Conservation (phyloP, 345 rosid genomes). For the Eucalyptus caleyi region DNA sequence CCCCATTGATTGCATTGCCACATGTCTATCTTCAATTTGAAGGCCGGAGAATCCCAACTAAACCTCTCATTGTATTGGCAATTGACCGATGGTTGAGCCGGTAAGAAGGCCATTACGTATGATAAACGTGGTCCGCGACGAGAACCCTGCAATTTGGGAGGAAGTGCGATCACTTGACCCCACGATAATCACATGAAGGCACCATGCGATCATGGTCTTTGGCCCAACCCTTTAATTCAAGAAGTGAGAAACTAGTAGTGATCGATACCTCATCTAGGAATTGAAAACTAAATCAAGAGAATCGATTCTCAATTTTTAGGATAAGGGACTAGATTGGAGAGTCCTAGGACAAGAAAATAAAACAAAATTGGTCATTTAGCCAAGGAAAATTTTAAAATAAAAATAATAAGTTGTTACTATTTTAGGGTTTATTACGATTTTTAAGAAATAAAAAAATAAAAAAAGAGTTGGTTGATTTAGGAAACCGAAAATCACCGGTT, state of each 20-base stretch:
- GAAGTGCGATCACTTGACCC: not conserved
- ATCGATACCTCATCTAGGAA: too few relatives aligned
- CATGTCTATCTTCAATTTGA: not conserved
- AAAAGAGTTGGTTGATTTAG: too few relatives aligned
- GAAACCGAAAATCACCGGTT: too few relatives aligned
- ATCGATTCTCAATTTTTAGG: too few relatives aligned
- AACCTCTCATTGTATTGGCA: not conserved
- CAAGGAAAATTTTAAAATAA: too few relatives aligned
- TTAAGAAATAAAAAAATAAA: too few relatives aligned
- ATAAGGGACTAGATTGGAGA: fast-evolving
- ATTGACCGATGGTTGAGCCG: not conserved
- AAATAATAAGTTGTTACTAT: too few relatives aligned
- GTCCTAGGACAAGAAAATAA: fast-evolving
- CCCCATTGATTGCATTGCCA: not conserved
- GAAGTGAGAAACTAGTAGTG: not conserved
- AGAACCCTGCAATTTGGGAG: not conserved
- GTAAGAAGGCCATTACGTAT: not conserved
- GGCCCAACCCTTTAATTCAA: not conserved
- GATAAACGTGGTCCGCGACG: not conserved
- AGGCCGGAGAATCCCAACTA: not conserved
- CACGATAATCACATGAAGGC: not conserved
- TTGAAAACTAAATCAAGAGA: too few relatives aligned
- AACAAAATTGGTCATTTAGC: too few relatives aligned
- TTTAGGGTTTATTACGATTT: too few relatives aligned
- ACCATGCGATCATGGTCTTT: not conserved